Evolutionary conservation across 345 rosid species (phyloP).

Genomic region (Conringia planisiliqua): DNA sequence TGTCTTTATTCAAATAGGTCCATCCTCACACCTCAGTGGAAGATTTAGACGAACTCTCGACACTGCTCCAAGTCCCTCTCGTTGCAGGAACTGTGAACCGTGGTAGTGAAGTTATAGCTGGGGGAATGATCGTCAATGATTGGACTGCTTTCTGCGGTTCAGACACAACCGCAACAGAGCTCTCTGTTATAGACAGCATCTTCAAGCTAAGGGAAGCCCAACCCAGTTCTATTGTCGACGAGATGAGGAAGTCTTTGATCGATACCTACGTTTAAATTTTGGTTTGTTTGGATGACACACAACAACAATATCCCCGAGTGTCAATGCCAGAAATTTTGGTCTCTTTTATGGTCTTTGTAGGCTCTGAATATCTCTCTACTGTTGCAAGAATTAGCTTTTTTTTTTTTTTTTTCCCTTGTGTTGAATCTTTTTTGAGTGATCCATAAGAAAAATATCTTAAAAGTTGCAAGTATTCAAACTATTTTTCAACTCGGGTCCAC

Average conservation of each 20-base stretch:
- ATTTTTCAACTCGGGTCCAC: slow-evolving; percentile 5
- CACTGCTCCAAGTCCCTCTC: slow-evolving; percentile 75
- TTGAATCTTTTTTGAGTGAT: background rate
- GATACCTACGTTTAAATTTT: slow-evolving; percentile 64
- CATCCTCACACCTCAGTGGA: slow-evolving; percentile 93
- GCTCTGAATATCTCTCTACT: background rate
- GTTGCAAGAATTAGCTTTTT: slow-evolving; percentile 17
- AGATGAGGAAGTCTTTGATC: slow-evolving; percentile 90
- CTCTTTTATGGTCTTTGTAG: background rate
- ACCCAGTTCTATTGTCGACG: slow-evolving; percentile 72
- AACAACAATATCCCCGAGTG: background rate
- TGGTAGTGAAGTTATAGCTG: slow-evolving; percentile 81
- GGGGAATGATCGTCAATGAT: slow-evolving; percentile 85
- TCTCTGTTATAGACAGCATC: slow-evolving; percentile 82
- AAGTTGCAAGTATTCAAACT: background rate
- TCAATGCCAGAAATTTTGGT: background rate
- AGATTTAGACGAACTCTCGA: slow-evolving; percentile 92
- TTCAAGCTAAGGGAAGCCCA: slow-evolving; percentile 94
- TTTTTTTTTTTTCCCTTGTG: background rate
- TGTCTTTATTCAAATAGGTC: slow-evolving; percentile 44
- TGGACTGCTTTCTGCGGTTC: slow-evolving; percentile 91
- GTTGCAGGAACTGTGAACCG: slow-evolving; percentile 86
- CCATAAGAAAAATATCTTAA: background rate
- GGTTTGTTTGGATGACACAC: slow-evolving; percentile 13
- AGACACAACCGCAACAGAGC: slow-evolving; percentile 91